Base-by-base conservation (phyloP, 345 rosid genomes). In the Salix brachista region DNA sequence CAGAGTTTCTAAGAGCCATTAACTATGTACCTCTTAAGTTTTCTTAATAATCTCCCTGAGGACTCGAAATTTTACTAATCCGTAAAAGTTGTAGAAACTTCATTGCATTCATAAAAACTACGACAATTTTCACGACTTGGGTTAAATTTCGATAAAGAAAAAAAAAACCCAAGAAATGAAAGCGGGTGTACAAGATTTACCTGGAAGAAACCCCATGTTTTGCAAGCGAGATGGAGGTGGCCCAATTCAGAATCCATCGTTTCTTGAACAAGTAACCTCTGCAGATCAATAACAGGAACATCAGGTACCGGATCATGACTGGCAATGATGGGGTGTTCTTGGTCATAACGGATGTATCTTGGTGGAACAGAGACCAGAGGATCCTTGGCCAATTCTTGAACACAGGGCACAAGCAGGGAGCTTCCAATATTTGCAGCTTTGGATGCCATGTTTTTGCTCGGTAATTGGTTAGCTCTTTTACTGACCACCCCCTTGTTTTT, bases 201-300 rank as follows among this genome's bases (percentile, higher is more conserved):
- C 75, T 72, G 75, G 46, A 72, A 72, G 28, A 72, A 72, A 12
- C 75, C 75, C 75, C 75, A 71, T 2, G 52, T 62, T 71, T 32
- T 71, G 75, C 56, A 71, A 50, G 75, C 75, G 4, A 18, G 26
- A 52, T 75, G 71, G 16, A 75, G 65, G 21, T 10, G 48, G 26
- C 12, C 32, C 71, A 75, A 26, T 36, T 75, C 78, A 7, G 60
- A 50, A 28, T 48, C 65, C 56, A 74, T 62, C 25, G 69, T 41
- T 3, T 65, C 28, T 16, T 52, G 26, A 75, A 30, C 26, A 21
- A 32, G 21, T 18, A 75, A 30, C 17, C 41, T 50, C 65, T 75
- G 78, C 28, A 75, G 4, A 66, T 75, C 78, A 34, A 75, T 75
- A 23, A 75, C 64, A 7, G 77, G 77, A 39, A 75, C 52, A 11